phyloP scores from a whole-genome alignment of 345 rosid genomes.

The Passiflora organensis region DNA sequence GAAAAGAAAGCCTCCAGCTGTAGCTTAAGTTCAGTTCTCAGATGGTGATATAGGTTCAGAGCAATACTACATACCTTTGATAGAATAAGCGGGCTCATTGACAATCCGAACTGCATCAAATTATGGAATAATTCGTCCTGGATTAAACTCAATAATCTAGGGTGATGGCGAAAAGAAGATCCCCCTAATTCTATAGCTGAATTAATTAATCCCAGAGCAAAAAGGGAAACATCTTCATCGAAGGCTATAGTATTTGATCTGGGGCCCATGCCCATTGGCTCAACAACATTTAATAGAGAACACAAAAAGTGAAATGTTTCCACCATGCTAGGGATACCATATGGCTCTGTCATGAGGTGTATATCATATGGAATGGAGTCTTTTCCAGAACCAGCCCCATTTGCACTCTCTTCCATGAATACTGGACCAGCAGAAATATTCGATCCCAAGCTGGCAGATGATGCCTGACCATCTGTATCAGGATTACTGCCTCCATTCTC shows the following conservation, averaged over 20 bases:
- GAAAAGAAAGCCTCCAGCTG: slow-evolving; percentile 99
- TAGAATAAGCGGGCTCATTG: slow-evolving; percentile 91
- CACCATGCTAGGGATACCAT: slow-evolving; percentile 95
- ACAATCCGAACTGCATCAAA: slow-evolving; percentile 93
- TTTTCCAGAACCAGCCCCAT: slow-evolving; percentile 54
- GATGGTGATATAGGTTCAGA: slow-evolving; percentile 86
- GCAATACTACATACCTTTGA: slow-evolving; percentile 94
- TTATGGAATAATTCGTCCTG: slow-evolving; percentile 95
- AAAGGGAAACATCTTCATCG: slow-evolving; percentile 96
- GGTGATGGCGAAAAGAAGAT: slow-evolving; percentile 65
- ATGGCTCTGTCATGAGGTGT: slow-evolving; percentile 85
- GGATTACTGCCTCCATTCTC: slow-evolving; percentile 69
- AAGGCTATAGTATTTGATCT: slow-evolving; percentile 73
- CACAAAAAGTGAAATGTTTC: slow-evolving; percentile 93
- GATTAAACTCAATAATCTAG: slow-evolving; percentile 78
- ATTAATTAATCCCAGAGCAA: slow-evolving; percentile 90
- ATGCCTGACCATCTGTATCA: slow-evolving; percentile 57
- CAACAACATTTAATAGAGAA: slow-evolving; percentile 68
- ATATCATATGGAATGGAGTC: slow-evolving; percentile 62
- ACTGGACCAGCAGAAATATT: slow-evolving; percentile 43
- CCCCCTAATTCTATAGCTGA: slow-evolving; percentile 94
- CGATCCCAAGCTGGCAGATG: slow-evolving; percentile 51
- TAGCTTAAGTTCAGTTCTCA: slow-evolving; percentile 76
- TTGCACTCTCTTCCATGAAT: slow-evolving; percentile 53
- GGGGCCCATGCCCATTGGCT: slow-evolving; percentile 70